A percentile compares a stretch with the other conserved stretches of the same genome.
These are phyloP conservation scores for Trichoderma asperelloides DNA, from an alignment of 495 filamentous ascomycete species.

Conservation along the genomic window DNA sequence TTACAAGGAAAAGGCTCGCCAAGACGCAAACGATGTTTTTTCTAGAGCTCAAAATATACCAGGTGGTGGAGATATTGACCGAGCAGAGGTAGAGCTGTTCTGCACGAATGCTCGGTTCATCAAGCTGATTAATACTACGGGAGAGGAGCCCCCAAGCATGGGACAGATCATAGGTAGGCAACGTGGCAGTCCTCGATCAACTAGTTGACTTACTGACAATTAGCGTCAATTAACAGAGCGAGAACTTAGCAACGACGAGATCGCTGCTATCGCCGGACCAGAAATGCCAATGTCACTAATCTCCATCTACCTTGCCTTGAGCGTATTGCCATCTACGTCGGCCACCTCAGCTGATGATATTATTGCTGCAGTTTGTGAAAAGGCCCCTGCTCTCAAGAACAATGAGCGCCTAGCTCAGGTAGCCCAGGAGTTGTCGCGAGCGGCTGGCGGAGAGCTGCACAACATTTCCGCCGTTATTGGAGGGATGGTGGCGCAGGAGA, in stretches of 20 bases:
- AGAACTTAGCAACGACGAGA: constrained; percentile 33
- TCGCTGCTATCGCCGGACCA: constrained; percentile 24
- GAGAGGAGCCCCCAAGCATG: constrained; percentile 20
- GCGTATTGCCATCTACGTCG: constrained; percentile 39
- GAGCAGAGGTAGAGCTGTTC: constrained; percentile 80
- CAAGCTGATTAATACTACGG: constrained; percentile 59
- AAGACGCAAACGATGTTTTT: constrained; percentile 71
- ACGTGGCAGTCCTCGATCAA: not conserved
- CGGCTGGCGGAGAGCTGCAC: constrained; percentile 81
- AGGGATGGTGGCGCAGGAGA: constrained; percentile 89
- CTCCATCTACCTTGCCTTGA: constrained; percentile 68
- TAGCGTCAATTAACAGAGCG: constrained; percentile 15
- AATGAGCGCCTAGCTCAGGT: constrained; percentile 42
- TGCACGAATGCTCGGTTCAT: constrained; percentile 94
- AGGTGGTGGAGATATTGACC: constrained; percentile 47
- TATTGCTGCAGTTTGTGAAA: constrained; percentile 28
- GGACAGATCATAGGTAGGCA: constrained; percentile 26
- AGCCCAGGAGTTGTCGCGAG: constrained; percentile 60
- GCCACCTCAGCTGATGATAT: constrained; percentile 36
- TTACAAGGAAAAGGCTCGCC: constrained; percentile 82
- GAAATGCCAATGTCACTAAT: constrained; percentile 54
- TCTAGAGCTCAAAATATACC: constrained; percentile 52
- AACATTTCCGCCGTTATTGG: constrained; percentile 88
- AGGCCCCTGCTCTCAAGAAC: constrained; percentile 35
- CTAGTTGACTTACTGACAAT: not conserved